phyloP scores from a whole-genome alignment of 2,329 filamentous ascomycete genomes.

The Corniculantispora saksenae region DNA sequence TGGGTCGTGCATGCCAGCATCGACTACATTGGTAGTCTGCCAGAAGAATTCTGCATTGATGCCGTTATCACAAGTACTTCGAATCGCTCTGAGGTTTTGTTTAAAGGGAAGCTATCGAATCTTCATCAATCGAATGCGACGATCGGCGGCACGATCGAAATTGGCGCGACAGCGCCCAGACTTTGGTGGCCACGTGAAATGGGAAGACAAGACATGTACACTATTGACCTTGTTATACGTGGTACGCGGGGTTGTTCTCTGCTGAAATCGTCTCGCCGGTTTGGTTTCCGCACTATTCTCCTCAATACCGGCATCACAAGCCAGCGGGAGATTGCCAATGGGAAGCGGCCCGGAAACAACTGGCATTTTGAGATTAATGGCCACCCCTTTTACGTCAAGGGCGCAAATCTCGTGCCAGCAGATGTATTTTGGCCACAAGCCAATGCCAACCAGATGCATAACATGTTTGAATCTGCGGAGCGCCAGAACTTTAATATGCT shows the following conservation, averaged over 20 bases:
- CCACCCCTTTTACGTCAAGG: conserved; percentile 64
- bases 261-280: conserved; percentile 51
- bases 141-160: conserved; percentile 49
- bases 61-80: conserved; percentile 47
- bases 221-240: conserved; percentile 45
- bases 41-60: conserved; percentile 35
- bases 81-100: conserved; percentile 30
- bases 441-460: conserved; percentile 50
- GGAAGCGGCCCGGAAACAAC: conserved; percentile 45
- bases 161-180: conserved; percentile 47
- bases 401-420: conserved; percentile 63
- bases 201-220: conserved; percentile 59
- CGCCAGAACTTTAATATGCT: conserved; percentile 64
- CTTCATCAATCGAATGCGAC: conserved; percentile 42
- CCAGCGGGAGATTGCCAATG: conserved; percentile 51
- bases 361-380: conserved; percentile 68
- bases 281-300: conserved; percentile 64
- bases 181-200: conserved; percentile 64
- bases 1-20: conserved; percentile 64
- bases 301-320: conserved; percentile 57
- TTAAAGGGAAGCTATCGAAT: conserved; percentile 35
- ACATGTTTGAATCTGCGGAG: conserved; percentile 49
- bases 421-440: conserved; percentile 65
- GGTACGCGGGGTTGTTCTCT: conserved; percentile 17
- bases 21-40: conserved; percentile 54